Evolutionary conservation across 768 basidiomycete species (phyloP).

Genomic region (Lentinula sp.): DNA sequence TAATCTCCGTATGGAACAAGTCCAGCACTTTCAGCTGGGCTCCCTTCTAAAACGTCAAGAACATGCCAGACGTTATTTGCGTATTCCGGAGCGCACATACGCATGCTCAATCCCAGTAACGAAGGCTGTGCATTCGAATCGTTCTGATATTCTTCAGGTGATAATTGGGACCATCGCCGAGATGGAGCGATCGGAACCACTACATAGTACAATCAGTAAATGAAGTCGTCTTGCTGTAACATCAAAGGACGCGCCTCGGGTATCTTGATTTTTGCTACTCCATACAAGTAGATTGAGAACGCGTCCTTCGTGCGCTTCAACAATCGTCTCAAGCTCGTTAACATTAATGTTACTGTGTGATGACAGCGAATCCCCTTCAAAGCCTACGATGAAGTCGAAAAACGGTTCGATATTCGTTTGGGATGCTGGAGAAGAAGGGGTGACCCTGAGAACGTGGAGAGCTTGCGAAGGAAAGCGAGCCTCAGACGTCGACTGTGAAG

Average conservation of each 20-base stretch:
- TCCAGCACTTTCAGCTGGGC: slow-evolving; percentile 93
- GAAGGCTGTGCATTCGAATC: slow-evolving; percentile 63
- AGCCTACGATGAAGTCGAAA: slow-evolving; percentile 95
- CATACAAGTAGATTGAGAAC: slow-evolving; percentile 71
- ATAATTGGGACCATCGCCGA: slow-evolving; percentile 64
- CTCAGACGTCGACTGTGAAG: slow-evolving; percentile 60
- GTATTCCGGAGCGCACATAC: slow-evolving; percentile 85
- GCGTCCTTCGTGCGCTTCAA: slow-evolving; percentile 74
- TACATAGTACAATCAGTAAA: slow-evolving; percentile 22
- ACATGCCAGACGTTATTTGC: slow-evolving; percentile 99
- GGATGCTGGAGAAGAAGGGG: slow-evolving; percentile 84
- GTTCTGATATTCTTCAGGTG: slow-evolving; percentile 29
- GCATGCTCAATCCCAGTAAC: slow-evolving; percentile 88
- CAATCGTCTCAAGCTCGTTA: slow-evolving; percentile 68
- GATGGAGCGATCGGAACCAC: slow-evolving; percentile 85
- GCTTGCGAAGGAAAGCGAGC: slow-evolving; percentile 53
- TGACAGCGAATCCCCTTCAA: slow-evolving; percentile 61
- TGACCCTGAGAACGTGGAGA: slow-evolving; percentile 86
- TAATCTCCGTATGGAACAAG: slow-evolving; percentile 86
- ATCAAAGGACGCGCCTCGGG: slow-evolving; percentile 47
- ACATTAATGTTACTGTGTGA: slow-evolving; percentile 57
- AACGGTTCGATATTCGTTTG: slow-evolving; percentile 83
- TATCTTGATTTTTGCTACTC: slow-evolving; percentile 74
- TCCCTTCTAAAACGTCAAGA: slow-evolving; percentile 92
- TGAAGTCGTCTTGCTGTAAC: not conserved